Conservation (phyloP, 495 filamentous ascomycete species). For the Hypoxylon cercidicola region DNA sequence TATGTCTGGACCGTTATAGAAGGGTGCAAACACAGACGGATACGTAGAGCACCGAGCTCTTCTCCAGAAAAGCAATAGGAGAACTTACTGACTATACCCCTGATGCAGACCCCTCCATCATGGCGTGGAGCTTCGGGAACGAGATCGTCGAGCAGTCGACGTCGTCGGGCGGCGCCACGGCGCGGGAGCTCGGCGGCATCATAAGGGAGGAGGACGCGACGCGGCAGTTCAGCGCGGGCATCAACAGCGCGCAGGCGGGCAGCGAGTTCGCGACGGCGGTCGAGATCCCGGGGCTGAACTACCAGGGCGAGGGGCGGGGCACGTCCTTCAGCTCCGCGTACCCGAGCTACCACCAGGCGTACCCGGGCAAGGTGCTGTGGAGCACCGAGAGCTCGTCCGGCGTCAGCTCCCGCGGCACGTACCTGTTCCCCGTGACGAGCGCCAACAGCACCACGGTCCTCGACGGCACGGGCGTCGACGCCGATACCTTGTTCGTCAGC, state of each 20-base stretch:
- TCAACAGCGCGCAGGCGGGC: constrained; percentile 51
- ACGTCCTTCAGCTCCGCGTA: constrained; percentile 45
- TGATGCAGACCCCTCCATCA: constrained; percentile 54
- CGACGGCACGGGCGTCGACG: constrained; percentile 41
- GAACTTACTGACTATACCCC: too few species aligned
- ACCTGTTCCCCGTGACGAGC: constrained; percentile 59
- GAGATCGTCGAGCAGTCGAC: constrained; percentile 56
- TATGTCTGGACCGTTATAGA: too few species aligned
- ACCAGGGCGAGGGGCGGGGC: constrained; percentile 60
- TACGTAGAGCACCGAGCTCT: too few species aligned
- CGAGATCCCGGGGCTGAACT: constrained; percentile 60
- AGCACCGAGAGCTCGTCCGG: constrained; percentile 54
- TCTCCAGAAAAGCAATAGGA: too few species aligned
- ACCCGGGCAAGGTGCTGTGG: constrained; percentile 58
- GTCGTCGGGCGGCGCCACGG: constrained; percentile 42
- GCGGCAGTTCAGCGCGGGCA: constrained; percentile 50
- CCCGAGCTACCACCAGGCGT: constrained; percentile 51
- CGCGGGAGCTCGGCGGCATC: constrained; percentile 48
- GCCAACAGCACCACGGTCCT: constrained; percentile 44
- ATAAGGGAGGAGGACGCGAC: constrained; percentile 54
- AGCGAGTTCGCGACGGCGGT: constrained; percentile 47
- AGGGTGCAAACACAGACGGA: too few species aligned
- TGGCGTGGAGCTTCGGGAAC: constrained; percentile 61
- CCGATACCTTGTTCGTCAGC: constrained; percentile 46
- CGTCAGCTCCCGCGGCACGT: constrained; percentile 59